Percentiles rank a stretch among this genome's conserved stretches.
Conservation (phyloP, 495 filamentous ascomycete genomes). For the Saxophila tyrrhenica region DNA sequence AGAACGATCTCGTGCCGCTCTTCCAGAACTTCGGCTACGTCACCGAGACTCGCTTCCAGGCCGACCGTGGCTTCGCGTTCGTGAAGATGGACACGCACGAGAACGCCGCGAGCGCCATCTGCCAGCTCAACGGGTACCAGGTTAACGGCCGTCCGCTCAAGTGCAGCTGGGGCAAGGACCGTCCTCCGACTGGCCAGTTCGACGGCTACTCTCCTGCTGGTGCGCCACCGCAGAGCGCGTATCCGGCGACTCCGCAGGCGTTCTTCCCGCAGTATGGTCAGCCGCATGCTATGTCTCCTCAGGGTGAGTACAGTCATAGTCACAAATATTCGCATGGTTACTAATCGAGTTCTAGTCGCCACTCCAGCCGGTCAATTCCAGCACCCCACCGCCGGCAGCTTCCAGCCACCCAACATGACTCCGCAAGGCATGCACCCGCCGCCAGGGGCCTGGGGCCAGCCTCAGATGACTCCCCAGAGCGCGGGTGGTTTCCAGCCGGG, state of each 20-base stretch:
- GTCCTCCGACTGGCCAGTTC: conserved; percentile 74
- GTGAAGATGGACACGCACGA: conserved; percentile 99
- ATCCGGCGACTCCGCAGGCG: conserved; percentile 61
- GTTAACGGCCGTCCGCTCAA: conserved; percentile 96
- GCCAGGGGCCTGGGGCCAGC: background rate
- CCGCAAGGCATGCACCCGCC: conserved; percentile 6
- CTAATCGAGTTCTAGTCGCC: conserved; percentile 37
- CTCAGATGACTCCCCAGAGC: conserved; percentile 9
- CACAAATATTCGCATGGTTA: conserved; percentile 13
- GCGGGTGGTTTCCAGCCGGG: conserved; percentile 28
- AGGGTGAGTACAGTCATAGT: conserved; percentile 34
- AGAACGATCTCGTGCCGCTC: conserved; percentile 86
- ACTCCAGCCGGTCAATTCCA: conserved; percentile 49
- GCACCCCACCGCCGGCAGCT: conserved; percentile 43
- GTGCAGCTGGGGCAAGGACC: conserved; percentile 99
- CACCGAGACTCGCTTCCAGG: conserved; percentile 92
- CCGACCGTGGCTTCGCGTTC: conserved; percentile 95
- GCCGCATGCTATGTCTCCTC: conserved; percentile 60
- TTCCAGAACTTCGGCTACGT: conserved; percentile 99
- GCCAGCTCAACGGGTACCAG: conserved; percentile 91
- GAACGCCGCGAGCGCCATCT: conserved; percentile 97
- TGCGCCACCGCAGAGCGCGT: conserved; percentile 26
- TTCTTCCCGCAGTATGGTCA: conserved; percentile 91
- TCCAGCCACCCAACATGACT: conserved; percentile 31
- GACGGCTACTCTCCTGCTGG: conserved; percentile 74